Conservation (phyloP, 352 stramenopile genomes). For the Thalassiosira mediterranea region DNA sequence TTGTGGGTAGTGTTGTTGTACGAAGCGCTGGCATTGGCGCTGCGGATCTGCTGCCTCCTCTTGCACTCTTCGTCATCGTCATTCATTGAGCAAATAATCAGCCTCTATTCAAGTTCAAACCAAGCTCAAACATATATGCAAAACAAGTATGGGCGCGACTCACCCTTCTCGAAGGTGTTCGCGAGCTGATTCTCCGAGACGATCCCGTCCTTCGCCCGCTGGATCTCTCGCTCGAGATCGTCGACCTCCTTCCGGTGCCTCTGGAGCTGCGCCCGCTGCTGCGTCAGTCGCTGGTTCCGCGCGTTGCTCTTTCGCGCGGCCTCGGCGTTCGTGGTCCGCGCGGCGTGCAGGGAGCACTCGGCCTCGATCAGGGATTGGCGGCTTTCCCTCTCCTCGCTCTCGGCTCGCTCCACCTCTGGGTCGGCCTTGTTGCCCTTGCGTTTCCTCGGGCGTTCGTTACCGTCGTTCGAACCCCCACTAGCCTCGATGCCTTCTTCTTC, state of each 20-base stretch:
- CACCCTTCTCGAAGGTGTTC: slow-evolving; percentile 49
- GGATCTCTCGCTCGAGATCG: slow-evolving; percentile 47
- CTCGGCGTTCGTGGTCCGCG: slow-evolving; percentile 26
- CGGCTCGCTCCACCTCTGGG: slow-evolving; percentile 32
- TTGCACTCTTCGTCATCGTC: slow-evolving; percentile 34
- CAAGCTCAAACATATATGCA: slow-evolving; percentile 1
- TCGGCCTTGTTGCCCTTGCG: slow-evolving; percentile 27
- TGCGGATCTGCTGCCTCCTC: slow-evolving; percentile 33
- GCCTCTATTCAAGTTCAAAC: not conserved
- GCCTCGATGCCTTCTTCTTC: not conserved
- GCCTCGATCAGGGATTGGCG: slow-evolving; percentile 41
- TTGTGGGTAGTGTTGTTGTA: slow-evolving; percentile 1
- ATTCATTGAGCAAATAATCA: not conserved
- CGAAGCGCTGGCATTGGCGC: slow-evolving; percentile 21
- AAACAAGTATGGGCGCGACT: too few species aligned
- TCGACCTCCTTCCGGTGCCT: slow-evolving; percentile 51
- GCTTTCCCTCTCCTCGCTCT: slow-evolving; percentile 43
- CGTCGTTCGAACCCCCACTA: not conserved
- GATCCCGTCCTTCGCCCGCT: slow-evolving; percentile 21
- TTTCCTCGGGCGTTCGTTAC: slow-evolving; percentile 13
- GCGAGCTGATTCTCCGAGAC: slow-evolving; percentile 46
- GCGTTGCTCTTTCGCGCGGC: slow-evolving; percentile 31
- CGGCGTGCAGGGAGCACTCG: slow-evolving; percentile 37
- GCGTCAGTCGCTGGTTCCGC: slow-evolving; percentile 36
- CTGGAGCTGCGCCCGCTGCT: slow-evolving; percentile 49